A percentile compares a stretch with the other conserved stretches of the same genome.
Evolutionary conservation across 1,284 basidiomycete species (phyloP).

Genomic region (Athelia sp.): DNA sequence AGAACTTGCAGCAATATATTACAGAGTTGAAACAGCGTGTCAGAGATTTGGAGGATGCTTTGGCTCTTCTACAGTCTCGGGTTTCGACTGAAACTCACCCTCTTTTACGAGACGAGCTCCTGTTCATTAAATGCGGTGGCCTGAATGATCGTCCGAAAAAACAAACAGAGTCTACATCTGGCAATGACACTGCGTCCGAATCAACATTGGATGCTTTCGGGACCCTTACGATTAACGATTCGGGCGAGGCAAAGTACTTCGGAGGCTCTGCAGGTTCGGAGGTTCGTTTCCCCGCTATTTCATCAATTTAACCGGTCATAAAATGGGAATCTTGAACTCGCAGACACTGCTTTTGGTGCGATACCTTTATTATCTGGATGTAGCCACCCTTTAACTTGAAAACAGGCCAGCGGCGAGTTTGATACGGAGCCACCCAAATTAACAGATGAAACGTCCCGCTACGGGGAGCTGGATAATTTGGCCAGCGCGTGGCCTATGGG

Average conservation of each 20-base stretch:
- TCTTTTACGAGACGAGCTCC: slow-evolving; percentile 55
- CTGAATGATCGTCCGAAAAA: slow-evolving; percentile 37
- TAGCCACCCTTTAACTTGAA: neutral
- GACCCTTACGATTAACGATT: slow-evolving; percentile 56
- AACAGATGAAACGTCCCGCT: slow-evolving; percentile 22
- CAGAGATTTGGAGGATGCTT: slow-evolving; percentile 63
- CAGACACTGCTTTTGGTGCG: slow-evolving; percentile 46
- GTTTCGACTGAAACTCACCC: slow-evolving; percentile 60
- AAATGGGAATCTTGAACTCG: neutral
- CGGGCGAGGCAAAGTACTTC: slow-evolving; percentile 63
- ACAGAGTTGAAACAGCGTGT: slow-evolving; percentile 70
- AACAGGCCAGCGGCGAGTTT: slow-evolving; percentile 37
- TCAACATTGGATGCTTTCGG: slow-evolving; percentile 43
- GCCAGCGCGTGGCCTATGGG: slow-evolving; percentile 43
- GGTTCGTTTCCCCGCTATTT: slow-evolving; percentile 28
- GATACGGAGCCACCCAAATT: slow-evolving; percentile 23
- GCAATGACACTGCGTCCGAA: slow-evolving; percentile 19
- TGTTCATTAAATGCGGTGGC: slow-evolving; percentile 42
- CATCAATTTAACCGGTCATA: neutral
- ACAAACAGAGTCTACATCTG: slow-evolving; percentile 17
- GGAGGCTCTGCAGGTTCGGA: slow-evolving; percentile 58
- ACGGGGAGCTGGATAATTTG: slow-evolving; percentile 32
- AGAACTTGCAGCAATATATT: slow-evolving; percentile 65
- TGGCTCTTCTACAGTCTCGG: slow-evolving; percentile 57
- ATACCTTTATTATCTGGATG: neutral